These are phyloP conservation scores for Tuber aestivum DNA, from an alignment of 495 filamentous ascomycete genomes.

Conservation along the genomic window DNA sequence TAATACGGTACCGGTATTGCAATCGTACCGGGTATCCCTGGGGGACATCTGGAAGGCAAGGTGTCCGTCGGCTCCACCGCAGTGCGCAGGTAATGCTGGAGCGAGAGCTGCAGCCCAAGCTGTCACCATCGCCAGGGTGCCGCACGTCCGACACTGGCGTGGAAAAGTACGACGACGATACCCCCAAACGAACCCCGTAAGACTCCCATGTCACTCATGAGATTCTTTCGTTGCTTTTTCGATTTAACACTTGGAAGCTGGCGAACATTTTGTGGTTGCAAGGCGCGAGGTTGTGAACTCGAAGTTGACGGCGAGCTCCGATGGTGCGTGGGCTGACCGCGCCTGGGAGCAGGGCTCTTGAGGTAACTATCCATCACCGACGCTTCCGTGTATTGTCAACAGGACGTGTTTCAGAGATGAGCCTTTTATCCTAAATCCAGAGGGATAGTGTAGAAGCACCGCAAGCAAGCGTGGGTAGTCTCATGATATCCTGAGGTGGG, in stretches of 20 bases:
- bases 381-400: not conserved
- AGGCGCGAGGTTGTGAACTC: not conserved
- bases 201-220: slow-evolving; percentile 74
- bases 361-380: not conserved
- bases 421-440: not conserved
- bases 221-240: slow-evolving; percentile 70
- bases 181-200: slow-evolving; percentile 60
- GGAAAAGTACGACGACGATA: not conserved
- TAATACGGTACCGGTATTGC: not conserved
- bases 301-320: not conserved
- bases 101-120: not conserved
- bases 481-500: not conserved
- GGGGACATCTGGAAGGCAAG: not conserved
- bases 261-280: not conserved
- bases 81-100: not conserved
- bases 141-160: not conserved
- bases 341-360: not conserved
- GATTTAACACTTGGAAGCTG: slow-evolving; percentile 53
- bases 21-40: not conserved
- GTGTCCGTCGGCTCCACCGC: not conserved
- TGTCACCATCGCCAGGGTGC: not conserved
- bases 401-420: slow-evolving; percentile 1
- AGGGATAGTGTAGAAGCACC: not conserved
- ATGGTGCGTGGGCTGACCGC: not conserved
- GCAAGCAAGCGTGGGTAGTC: not conserved